phyloP scores from a whole-genome alignment of 2,329 filamentous ascomycete genomes.

The Orbilia oligospora region DNA sequence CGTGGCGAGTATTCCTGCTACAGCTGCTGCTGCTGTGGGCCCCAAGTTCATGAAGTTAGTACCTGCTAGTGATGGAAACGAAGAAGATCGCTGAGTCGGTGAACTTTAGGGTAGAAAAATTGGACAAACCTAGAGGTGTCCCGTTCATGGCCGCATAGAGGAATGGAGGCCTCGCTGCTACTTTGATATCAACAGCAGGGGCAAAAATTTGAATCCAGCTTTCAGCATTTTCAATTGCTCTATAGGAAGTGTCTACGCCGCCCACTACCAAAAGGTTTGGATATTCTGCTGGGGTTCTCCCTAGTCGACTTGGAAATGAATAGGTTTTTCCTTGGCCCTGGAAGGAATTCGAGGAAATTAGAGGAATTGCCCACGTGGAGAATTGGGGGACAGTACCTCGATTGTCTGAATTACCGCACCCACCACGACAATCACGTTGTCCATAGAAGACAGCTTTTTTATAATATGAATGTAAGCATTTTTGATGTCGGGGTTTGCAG shows the following conservation, averaged over 20 bases:
- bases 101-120: no score
- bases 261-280: conserved; percentile 4
- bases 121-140: neutral
- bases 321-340: neutral
- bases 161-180: neutral
- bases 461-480: neutral
- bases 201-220: neutral
- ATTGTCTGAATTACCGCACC: neutral
- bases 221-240: neutral
- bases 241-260: neutral
- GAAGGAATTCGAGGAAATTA: neutral
- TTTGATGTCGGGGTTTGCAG: neutral
- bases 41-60: neutral
- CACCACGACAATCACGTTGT: neutral
- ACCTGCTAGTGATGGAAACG: neutral
- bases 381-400: neutral
- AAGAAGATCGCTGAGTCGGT: neutral
- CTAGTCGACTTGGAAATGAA: neutral
- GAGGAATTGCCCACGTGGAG: neutral
- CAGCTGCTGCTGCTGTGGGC: neutral
- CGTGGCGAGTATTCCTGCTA: conserved; percentile 10
- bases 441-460: neutral
- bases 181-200: neutral
- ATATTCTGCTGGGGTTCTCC: neutral
- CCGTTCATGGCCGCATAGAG: neutral